Percentiles rank a stretch among this genome's conserved stretches.
phyloP scores from a whole-genome alignment of 1,284 basidiomycete genomes.

The Crocinoboletus sp. region DNA sequence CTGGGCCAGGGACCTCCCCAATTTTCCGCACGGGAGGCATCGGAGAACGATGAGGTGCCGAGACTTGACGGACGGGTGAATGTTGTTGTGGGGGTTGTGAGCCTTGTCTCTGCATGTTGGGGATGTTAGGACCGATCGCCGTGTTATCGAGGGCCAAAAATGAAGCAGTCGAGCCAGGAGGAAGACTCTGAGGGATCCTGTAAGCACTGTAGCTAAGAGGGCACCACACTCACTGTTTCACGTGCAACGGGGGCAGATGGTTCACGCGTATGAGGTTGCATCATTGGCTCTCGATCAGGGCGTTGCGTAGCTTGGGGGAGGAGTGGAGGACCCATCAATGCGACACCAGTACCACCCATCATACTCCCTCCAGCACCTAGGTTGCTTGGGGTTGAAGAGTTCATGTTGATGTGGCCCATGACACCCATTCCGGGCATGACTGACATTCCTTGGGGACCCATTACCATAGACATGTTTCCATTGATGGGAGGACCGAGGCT shows the following conservation, averaged over 20 bases:
- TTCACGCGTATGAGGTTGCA: constrained; percentile 28
- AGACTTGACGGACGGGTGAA: constrained; percentile 23
- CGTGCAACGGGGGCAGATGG: constrained; percentile 21
- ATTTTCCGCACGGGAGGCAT: constrained; percentile 23
- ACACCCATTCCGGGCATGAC: constrained; percentile 14
- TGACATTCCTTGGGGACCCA: constrained; percentile 21
- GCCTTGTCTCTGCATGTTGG: constrained; percentile 17
- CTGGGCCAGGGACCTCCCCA: constrained; percentile 19
- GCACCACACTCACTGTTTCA: constrained; percentile 20
- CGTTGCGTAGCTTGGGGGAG: constrained; percentile 27
- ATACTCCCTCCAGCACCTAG: constrained; percentile 15
- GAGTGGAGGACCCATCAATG: constrained; percentile 29
- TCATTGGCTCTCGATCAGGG: constrained; percentile 22
- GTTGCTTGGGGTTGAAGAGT: constrained; percentile 7
- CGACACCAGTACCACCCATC: constrained; percentile 11
- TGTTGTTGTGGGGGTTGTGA: constrained; percentile 29
- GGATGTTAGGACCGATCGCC: constrained; percentile 12
- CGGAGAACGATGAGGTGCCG: constrained; percentile 22
- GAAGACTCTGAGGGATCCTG: constrained; percentile 18
- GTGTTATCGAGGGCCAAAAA: constrained; percentile 26
- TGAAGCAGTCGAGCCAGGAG: constrained; percentile 16
- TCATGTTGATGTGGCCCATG: constrained; percentile 24
- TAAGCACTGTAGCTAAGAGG: constrained; percentile 7
- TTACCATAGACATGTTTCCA: constrained; percentile 16
- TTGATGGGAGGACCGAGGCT: constrained; percentile 14